phyloP scores from a whole-genome alignment of 306 rosid genomes.

The Fragaria iinumae region DNA sequence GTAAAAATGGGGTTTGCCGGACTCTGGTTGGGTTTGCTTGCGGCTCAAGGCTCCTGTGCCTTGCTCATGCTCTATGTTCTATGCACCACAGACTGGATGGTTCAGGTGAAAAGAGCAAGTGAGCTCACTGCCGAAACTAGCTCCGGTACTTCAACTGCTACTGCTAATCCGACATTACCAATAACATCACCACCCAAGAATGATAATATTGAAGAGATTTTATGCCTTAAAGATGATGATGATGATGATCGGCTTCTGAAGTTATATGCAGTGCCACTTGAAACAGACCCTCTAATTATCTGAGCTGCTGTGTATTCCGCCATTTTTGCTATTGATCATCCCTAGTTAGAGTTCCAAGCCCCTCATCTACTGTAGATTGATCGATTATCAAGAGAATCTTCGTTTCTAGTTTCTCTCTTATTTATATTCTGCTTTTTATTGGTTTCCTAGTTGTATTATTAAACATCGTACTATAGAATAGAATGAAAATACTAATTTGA shows the following conservation, averaged over 20 bases:
- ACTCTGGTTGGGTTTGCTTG: slow-evolving; percentile 94
- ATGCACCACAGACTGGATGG: slow-evolving; percentile 70
- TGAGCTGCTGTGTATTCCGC: not conserved
- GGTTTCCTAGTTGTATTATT: slow-evolving; percentile 17
- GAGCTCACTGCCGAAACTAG: slow-evolving; percentile 44
- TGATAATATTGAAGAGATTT: slow-evolving; percentile 38
- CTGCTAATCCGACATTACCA: slow-evolving; percentile 25
- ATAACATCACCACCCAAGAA: slow-evolving; percentile 3
- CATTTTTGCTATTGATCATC: slow-evolving; percentile 15
- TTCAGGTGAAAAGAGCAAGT: slow-evolving; percentile 52
- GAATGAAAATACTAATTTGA: slow-evolving; percentile 14
- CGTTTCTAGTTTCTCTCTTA: slow-evolving; percentile 19
- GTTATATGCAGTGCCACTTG: slow-evolving; percentile 31
- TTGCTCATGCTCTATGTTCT: slow-evolving; percentile 75
- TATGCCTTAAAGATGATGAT: slow-evolving; percentile 35
- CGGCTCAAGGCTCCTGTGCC: slow-evolving; percentile 87
- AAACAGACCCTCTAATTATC: slow-evolving; percentile 55
- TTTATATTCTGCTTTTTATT: not conserved
- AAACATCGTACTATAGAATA: slow-evolving; percentile 20
- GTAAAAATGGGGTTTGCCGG: slow-evolving; percentile 69
- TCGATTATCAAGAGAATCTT: slow-evolving; percentile 21
- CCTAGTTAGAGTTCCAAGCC: slow-evolving; percentile 1
- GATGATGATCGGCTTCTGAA: slow-evolving; percentile 25
- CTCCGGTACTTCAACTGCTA: not conserved
- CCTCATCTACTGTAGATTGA: slow-evolving; percentile 8